Percentiles rank a stretch among this genome's conserved stretches.
phyloP scores from a whole-genome alignment of 2,329 filamentous ascomycete genomes.

The Parascedosporium putredinis region DNA sequence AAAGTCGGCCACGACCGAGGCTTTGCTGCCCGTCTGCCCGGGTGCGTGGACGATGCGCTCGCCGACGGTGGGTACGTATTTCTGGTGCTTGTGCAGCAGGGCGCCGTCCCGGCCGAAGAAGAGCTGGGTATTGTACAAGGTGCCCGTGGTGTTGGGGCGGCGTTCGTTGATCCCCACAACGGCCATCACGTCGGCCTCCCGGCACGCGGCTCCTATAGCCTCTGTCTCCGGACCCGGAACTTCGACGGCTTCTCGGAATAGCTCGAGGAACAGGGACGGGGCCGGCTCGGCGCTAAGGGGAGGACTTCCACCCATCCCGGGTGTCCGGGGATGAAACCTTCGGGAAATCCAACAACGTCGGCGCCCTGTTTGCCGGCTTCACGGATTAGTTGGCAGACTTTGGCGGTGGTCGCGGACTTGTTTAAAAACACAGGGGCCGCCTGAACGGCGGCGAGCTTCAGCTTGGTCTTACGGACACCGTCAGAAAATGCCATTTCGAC shows the following conservation, averaged over 20 bases:
- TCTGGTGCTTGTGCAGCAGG: constrained; percentile 13
- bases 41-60: constrained; percentile 11
- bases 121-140: constrained; percentile 12
- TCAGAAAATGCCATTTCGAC: neutral
- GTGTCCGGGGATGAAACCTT: constrained; percentile 12
- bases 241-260: constrained; percentile 11
- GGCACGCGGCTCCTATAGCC: constrained; percentile 9
- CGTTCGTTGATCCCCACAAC: constrained; percentile 12
- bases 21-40: constrained; percentile 11
- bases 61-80: constrained; percentile 12
- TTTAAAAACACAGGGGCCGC: constrained; percentile 12
- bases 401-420: constrained; percentile 12
- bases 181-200: constrained; percentile 10
- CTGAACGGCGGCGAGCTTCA: constrained; percentile 12
- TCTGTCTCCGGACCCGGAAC: constrained; percentile 12
- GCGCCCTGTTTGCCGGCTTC: constrained; percentile 12
- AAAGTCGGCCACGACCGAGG: constrained; percentile 9
- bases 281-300: constrained; percentile 7
- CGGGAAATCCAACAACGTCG: constrained; percentile 12
- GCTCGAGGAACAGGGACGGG: constrained; percentile 9
- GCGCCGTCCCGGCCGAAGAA: constrained; percentile 12
- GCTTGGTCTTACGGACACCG: neutral
- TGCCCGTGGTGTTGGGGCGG: constrained; percentile 11
- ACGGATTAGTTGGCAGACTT: constrained; percentile 11
- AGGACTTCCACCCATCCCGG: constrained; percentile 11